Base-by-base conservation (phyloP, 441 rosid species). In the Populus tomentosa region DNA sequence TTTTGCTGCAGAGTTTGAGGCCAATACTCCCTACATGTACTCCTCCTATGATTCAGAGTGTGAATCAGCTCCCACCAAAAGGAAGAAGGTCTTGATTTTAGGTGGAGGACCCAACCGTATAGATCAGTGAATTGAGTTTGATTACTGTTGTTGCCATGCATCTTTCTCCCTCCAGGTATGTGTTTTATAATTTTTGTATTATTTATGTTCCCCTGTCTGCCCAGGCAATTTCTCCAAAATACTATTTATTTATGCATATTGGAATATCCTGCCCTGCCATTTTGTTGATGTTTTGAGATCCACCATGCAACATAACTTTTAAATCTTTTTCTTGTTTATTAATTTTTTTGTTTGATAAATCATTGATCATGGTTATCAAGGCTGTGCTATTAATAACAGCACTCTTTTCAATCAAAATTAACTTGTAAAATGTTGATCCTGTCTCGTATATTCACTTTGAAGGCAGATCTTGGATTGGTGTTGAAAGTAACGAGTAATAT, bases 31-130 rank as follows among this genome's bases (percentile, higher is more conserved):
- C 28, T 92, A 90, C 82, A 92, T 95, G 99, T 95, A 91, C 79
- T 95, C 99, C 21, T 91, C 97, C 32, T 95, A 94, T 83, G 99
- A 95, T 88, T 77, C 77, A 18, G 99, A 95, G 83, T 95, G 99
- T 64, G 99, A 94, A 85, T 94, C 98, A 76, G 90, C 88, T 74
- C 97, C 99, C 23, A 94, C 91, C 73, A 79, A 21, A 73, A 88
- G 75, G 83, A 91, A 88, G 84, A 93, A 95, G 88, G 97, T 94
- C 72, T 75, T 95, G 91, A 95, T 95, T 85, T 85, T 95, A 79
- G 98, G 97, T 65, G 99, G 99, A 80, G 99, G 99, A 70, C 99
- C 98, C 23, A 95, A 95, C 84, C 91, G 98, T 78, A 92, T 95
- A 75, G 98, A 95, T 32, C 99, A 94, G 82, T 98, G 98, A 72